Conservation (phyloP, 2,329 filamentous ascomycete genomes). For the Shiraia sp. region DNA sequence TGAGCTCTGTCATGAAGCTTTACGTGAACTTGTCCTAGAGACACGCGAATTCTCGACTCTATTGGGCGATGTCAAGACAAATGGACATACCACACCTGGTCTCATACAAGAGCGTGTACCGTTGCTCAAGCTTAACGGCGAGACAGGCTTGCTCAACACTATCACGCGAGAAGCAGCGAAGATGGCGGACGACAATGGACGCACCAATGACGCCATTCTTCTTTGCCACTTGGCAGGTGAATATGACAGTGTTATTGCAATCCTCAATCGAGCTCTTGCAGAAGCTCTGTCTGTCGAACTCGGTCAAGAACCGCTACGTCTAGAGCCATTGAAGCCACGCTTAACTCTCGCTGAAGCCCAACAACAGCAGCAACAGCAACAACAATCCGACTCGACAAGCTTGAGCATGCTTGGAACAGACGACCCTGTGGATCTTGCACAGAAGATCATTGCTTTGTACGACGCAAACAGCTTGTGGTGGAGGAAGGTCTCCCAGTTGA, state of each 20-base stretch:
- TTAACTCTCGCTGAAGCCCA: conserved; percentile 39
- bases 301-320: conserved; percentile 75
- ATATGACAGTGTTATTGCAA: conserved; percentile 89
- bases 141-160: conserved; percentile 84
- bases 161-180: conserved; percentile 91
- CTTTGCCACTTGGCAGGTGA: conserved; percentile 94
- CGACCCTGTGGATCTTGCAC: conserved; percentile 66
- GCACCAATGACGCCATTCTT: conserved; percentile 90
- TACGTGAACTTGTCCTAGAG: conserved; percentile 94
- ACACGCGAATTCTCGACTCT: conserved; percentile 93
- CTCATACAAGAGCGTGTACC: conserved; percentile 83
- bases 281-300: conserved; percentile 87
- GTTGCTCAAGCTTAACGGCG: conserved; percentile 77
- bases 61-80: conserved; percentile 84
- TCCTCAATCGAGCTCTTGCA: conserved; percentile 87
- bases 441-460: conserved; percentile 67
- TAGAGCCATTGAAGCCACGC: conserved; percentile 80
- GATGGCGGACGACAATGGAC: conserved; percentile 90
- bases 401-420: conserved; percentile 70
- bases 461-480: conserved; percentile 63
- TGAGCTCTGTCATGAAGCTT: conserved; percentile 84
- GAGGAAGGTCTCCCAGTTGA: conserved; percentile 60
- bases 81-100: conserved; percentile 83
- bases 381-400: conserved; percentile 45
- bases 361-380: conserved; percentile 35